Base-by-base conservation (phyloP, 192 early-diverging fungal species). In the Backusella westeae region DNA sequence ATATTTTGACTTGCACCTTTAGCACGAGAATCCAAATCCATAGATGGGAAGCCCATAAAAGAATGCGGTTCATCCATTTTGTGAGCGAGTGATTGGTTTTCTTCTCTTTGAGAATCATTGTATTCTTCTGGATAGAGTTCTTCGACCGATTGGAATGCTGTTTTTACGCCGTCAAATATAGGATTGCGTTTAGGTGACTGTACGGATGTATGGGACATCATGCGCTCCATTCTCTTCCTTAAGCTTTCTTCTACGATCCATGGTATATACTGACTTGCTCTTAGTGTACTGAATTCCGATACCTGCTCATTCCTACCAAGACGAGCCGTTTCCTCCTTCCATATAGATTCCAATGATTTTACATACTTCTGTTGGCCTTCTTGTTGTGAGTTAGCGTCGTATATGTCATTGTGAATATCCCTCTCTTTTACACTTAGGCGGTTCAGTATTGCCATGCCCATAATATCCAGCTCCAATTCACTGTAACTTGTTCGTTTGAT, bases 381-480 rank as follows among this genome's bases (percentile, higher is more conserved):
- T 6, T 75, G 34, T 6, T 76, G 77, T 29, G 73, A 42, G 19
- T 70, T 69, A n/a, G 69, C 78, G n/a, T 88, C 87, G 0, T 75
- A 42, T 4, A 87, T 42, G 8, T 72, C 71, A 15, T 81, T 75
- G 73, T 92, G 91, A 7, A 82, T 83, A 21, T 82, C 67, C 29
- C 90, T 81, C 74, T 91, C 89, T 3, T 73, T 73, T 9, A 87
- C 77, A 6, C 53, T 49, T 6, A 80, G 75, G 17, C 91, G 79
- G 69, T 97, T 97, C 19, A 90, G 19, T 44, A 97, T 94, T 23
- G 89, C 84, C 41, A 77, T 77, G 5, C 82, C 86, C 6, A 84
- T 80, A 4, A 85, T 79, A 73, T 97, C 96, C 7, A 94, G 78
- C 76, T 97, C 96, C 19, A 97, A 81, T 70, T 94, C 93, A 53